Percentiles rank a stretch among this genome's conserved stretches.
phyloP scores from a whole-genome alignment of 495 filamentous ascomycete genomes.

The Penicillium arizonense region DNA sequence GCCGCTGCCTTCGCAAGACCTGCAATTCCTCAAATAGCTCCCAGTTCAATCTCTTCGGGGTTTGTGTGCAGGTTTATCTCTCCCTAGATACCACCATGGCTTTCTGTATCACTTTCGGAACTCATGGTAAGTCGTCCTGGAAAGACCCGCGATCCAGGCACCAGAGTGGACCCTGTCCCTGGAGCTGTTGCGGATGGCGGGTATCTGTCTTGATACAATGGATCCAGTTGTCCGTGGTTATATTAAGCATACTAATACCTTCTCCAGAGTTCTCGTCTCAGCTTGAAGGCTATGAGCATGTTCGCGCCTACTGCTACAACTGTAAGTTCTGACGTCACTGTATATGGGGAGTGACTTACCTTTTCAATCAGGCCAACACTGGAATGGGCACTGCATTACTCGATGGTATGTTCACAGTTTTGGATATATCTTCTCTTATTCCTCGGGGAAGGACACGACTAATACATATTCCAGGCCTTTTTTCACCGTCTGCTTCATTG shows the following conservation, averaged over 20 bases:
- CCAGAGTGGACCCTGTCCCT: slow-evolving; percentile 4
- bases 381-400: slow-evolving; percentile 50
- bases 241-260: slow-evolving; percentile 1
- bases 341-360: not conserved
- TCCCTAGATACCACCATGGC: slow-evolving; percentile 35
- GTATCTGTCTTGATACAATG: slow-evolving; percentile 13
- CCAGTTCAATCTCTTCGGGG: not conserved
- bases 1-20: slow-evolving; percentile 20
- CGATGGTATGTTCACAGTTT: slow-evolving; percentile 41
- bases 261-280: slow-evolving; percentile 48
- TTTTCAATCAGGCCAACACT: slow-evolving; percentile 41
- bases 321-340: slow-evolving; percentile 32
- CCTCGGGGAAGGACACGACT: slow-evolving; percentile 3
- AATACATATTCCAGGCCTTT: slow-evolving; percentile 40
- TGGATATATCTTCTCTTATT: not conserved
- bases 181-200: slow-evolving; percentile 1
- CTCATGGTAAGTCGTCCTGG: slow-evolving; percentile 41
- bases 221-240: slow-evolving; percentile 1
- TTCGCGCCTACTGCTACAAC: slow-evolving; percentile 55
- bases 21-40: slow-evolving; percentile 3
- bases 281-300: slow-evolving; percentile 54
- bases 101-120: slow-evolving; percentile 57
- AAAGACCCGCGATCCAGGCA: slow-evolving; percentile 6
- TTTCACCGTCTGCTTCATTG: slow-evolving; percentile 56
- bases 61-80: not conserved